Base-by-base conservation (phyloP, 2,329 filamentous ascomycete species). In the Hymenoscyphus fructigenus region DNA sequence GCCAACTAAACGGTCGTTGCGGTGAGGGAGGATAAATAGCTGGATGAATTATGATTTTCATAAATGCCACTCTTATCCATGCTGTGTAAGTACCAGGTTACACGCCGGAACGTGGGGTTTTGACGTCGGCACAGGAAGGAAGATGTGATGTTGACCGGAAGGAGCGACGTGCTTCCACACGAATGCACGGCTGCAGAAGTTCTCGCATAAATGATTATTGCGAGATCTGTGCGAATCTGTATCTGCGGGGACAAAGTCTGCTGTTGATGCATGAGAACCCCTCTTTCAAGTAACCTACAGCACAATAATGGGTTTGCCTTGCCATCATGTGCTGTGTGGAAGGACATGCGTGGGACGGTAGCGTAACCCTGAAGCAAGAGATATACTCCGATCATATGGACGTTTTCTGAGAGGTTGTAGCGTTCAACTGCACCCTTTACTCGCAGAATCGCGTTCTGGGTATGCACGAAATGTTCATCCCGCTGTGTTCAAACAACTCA, bases 171-270 rank as follows among this genome's bases (percentile, higher is more conserved):
- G 59, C 59, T 60, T 60, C 41, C 41, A 60, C 23, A 23, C 14
- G 17, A 47, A 4, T 53, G 41, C 59, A 50, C 38, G 59, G 23
- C 44, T 47, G 44, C 44, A 47, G 44, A 47, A 47, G 9, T 20
- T 47, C 17, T 20, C 5, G 2, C n/a, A 50, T 15, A 23, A 5
- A 23, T 10, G 7, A 14, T 23, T 50, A 12, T 50, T 23, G n/a
- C n/a, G 44, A 60, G 59, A 60, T 60, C 59, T 60, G 59, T 60
- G 59, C 59, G 38, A 60, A 20, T 10, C 44, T 20, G n/a, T 20
- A 20, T 20, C 9, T 47, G 44, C 20, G n/a, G n/a, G 44, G n/a
- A 12, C 14, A 15, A 9, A 32, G 29, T 32, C 29, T 32, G 10
- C 34, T 36, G 34, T 36, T 23, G 44, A 23, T 26, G 44, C 44